Base-by-base conservation (phyloP, 768 basidiomycete genomes). In the Fistulinella prunicolor region DNA sequence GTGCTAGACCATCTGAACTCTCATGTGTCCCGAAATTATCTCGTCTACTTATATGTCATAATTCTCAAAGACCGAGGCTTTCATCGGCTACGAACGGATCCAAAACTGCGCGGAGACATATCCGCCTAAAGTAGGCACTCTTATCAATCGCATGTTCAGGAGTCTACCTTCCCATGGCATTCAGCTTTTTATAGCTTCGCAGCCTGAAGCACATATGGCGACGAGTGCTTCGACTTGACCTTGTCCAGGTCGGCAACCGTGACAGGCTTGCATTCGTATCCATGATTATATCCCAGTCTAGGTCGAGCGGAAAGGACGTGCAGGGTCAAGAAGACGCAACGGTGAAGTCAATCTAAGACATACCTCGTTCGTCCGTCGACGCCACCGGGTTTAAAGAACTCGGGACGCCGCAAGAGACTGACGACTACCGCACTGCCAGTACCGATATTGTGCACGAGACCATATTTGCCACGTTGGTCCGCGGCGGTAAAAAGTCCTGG, bases 211-310 rank as follows among this genome's bases (percentile, higher is more conserved):
- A 79, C 61, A 39, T 62, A 72, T 44, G 63, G 56, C 14, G 85
- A 87, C 28, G 73, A 71, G 35, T 78, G 73, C 69, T 73, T 81
- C 28, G 87, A 82, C 69, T 85, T 89, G 53, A 88, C 87, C 68
- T 83, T 89, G 60, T 86, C 74, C 3, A 92, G 74, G 51, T 92
- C 88, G 0, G 66, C 69, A 57, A 72, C 69, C 4, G 84, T 83
- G 24, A 90, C 65, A 0, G 78, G 73, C 13, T 77, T 77, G 57
- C 79, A 84, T 60, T 86, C 81, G 52, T 77, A 74, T 3, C 78
- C 90, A 54, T 91, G 87, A 58, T 91, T 87, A 61, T 92, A 92
- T 9, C 90, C 89, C 41, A 93, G 57, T 47, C 89, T 86, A 40
- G 9, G 26, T 36, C 23, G 28, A 34, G 40, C 2, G n/a, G 0